Evolutionary conservation across 164 flowering plant genomes (phyloP).

Genomic region (Nymphaea colorata): DNA sequence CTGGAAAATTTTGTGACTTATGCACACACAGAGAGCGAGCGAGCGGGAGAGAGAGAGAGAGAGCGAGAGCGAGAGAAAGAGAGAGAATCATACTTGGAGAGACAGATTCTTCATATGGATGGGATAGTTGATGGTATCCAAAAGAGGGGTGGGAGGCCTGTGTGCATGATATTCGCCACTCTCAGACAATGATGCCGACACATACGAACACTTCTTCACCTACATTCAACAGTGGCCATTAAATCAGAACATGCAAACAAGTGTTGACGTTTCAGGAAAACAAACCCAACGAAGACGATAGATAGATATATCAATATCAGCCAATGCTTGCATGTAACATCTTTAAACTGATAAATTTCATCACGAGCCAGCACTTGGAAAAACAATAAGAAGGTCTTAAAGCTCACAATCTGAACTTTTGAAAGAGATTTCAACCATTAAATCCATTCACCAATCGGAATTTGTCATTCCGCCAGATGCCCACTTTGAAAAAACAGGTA

Average conservation of each 20-base stretch:
- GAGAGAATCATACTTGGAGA: slow-evolving; percentile 34
- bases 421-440: not conserved
- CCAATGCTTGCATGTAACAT: not conserved
- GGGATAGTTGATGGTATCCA: slow-evolving; percentile 94
- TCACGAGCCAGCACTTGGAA: not conserved
- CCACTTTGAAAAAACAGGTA: no score
- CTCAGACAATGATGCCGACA: slow-evolving; percentile 69
- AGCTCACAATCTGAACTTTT: not conserved
- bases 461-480: no score
- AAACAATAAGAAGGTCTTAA: not conserved
- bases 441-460: no score
- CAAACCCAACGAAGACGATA: no score
- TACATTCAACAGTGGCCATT: slow-evolving; percentile 14
- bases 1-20: not conserved
- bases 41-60: no score
- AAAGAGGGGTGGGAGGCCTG: slow-evolving; percentile 86
- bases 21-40: not conserved
- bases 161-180: slow-evolving; percentile 63
- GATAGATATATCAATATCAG: no score
- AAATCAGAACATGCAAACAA: not conserved
- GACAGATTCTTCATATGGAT: slow-evolving; percentile 98
- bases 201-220: slow-evolving; percentile 39
- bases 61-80: not conserved
- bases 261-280: not conserved
- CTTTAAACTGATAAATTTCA: not conserved